phyloP scores from a whole-genome alignment of 2,329 filamentous ascomycete genomes.

The Xylariaceae sp. region DNA sequence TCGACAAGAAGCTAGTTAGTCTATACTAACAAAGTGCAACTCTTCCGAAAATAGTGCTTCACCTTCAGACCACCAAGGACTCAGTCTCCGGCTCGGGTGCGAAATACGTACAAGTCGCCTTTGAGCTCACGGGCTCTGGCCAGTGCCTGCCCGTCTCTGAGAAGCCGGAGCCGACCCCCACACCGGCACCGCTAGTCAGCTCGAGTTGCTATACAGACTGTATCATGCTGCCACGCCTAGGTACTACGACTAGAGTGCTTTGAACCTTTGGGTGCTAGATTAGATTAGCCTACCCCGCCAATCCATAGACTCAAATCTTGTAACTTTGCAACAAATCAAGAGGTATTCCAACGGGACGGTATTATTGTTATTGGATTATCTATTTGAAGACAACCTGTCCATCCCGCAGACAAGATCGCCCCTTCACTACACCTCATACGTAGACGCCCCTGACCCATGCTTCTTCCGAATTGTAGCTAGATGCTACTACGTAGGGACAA shows the following conservation, averaged over 20 bases:
- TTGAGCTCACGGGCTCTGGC: too few species aligned
- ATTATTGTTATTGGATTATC: slow-evolving; percentile 12
- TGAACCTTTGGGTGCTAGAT: too few species aligned
- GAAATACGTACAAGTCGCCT: too few species aligned
- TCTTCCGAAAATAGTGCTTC: too few species aligned
- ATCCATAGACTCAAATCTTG: too few species aligned
- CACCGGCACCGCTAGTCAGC: not conserved
- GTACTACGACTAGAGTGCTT: not conserved
- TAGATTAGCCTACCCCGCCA: too few species aligned
- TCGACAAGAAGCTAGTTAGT: too few species aligned
- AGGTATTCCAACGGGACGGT: not conserved
- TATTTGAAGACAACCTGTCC: slow-evolving; percentile 8
- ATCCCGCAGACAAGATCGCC: slow-evolving; percentile 1
- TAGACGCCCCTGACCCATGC: not conserved
- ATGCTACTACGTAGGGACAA: not conserved
- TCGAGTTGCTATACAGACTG: not conserved
- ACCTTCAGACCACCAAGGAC: too few species aligned
- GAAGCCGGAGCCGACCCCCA: too few species aligned
- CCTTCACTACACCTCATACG: not conserved
- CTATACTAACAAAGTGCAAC: too few species aligned
- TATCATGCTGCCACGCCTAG: not conserved
- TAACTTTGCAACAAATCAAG: not conserved
- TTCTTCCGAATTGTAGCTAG: not conserved
- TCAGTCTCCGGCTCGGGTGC: too few species aligned
- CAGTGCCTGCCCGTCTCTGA: too few species aligned